phyloP scores from a whole-genome alignment of 805 yeast genomes.

The Grigorovia transvaalensis region DNA sequence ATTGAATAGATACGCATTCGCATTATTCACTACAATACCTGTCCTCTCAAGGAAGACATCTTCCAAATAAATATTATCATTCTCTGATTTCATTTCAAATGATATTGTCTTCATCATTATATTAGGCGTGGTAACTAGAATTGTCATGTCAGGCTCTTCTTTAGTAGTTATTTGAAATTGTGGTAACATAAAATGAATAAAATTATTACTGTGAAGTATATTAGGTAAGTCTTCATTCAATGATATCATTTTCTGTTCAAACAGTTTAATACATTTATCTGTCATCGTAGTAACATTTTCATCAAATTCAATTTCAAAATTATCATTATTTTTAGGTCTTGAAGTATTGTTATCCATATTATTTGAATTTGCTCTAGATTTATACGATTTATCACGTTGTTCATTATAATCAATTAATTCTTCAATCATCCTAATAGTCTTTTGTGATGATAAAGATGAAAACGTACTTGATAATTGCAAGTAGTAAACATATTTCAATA shows the following conservation, averaged over 20 bases:
- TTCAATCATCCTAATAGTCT: conserved; percentile 41
- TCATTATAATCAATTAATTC: conserved; percentile 32
- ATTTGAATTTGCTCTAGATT: neutral
- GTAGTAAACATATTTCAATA: conserved; percentile 49
- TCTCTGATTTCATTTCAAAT: conserved; percentile 38
- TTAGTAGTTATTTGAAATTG: conserved; percentile 64
- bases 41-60: conserved; percentile 52
- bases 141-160: conserved; percentile 43
- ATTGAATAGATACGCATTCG: conserved; percentile 61
- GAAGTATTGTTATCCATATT: neutral
- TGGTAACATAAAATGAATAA: conserved; percentile 63
- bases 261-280: conserved; percentile 19
- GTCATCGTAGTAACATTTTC: neutral
- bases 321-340: neutral
- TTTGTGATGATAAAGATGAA: conserved; percentile 35
- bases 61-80: conserved; percentile 33
- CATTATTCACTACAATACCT: conserved; percentile 57
- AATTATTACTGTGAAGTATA: conserved; percentile 43
- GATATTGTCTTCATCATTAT: conserved; percentile 62
- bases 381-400: neutral
- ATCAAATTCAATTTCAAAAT: neutral
- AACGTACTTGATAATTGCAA: conserved; percentile 37
- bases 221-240: conserved; percentile 28
- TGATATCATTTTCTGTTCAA: conserved; percentile 42
- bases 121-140: conserved; percentile 63